Conservation (phyloP, 225 moss, liverwort and hornwort species). For the Asterella californica region DNA sequence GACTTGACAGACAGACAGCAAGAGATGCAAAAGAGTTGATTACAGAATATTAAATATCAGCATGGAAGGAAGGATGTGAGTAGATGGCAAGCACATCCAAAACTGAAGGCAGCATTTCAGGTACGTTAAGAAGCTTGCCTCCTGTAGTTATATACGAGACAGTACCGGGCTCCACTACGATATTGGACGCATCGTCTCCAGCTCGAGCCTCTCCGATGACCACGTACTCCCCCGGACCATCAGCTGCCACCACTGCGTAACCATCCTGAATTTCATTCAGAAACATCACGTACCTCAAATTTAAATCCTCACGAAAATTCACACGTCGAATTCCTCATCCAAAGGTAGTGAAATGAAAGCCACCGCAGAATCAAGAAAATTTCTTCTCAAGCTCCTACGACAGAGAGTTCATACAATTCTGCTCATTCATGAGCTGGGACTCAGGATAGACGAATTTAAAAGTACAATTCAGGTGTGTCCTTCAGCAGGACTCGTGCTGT, state of each 20-base stretch:
- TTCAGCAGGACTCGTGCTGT: too few species aligned
- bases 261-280: slow-evolving; percentile 60
- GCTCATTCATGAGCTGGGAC: background rate
- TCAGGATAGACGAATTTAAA: background rate
- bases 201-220: slow-evolving; percentile 77
- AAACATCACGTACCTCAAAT: background rate
- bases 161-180: slow-evolving; percentile 55
- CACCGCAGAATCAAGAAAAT: too few species aligned
- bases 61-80: background rate
- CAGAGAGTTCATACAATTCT: too few species aligned
- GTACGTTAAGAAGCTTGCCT: slow-evolving; percentile 36
- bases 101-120: background rate
- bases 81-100: too few species aligned
- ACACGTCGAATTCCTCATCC: background rate
- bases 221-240: slow-evolving; percentile 82
- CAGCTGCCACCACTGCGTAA: slow-evolving; percentile 83
- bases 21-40: background rate
- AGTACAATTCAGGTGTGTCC: too few species aligned
- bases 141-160: slow-evolving; percentile 93
- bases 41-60: too few species aligned
- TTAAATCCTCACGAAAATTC: background rate
- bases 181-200: slow-evolving; percentile 57
- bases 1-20: background rate
- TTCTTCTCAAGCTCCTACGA: too few species aligned
- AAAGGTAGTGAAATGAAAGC: background rate